Evolutionary conservation across 2,329 filamentous ascomycete species (phyloP).

Genomic region (Nothophaeocryptopus gaeumannii): DNA sequence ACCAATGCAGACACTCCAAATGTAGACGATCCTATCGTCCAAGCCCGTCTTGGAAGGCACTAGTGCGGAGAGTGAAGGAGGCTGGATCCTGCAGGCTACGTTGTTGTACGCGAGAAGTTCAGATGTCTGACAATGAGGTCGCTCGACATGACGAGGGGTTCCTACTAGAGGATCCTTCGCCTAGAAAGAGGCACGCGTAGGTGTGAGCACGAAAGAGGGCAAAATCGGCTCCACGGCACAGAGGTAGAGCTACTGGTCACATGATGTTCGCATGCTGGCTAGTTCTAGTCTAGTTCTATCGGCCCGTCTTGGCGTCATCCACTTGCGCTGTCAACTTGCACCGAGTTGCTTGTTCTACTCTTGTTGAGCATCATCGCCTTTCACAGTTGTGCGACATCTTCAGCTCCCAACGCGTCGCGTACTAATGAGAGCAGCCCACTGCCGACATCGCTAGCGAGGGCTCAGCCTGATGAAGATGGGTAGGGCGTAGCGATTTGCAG

Average conservation of each 20-base stretch:
- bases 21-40: constrained; percentile 2
- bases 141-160: neutral
- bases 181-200: neutral
- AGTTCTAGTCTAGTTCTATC: no score
- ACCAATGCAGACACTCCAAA: constrained; percentile 10
- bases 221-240: constrained; percentile 1
- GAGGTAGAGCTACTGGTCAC: neutral
- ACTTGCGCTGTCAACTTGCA: neutral
- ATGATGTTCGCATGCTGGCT: neutral
- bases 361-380: neutral
- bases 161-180: neutral
- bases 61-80: constrained; percentile 18
- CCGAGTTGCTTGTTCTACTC: no score
- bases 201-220: neutral
- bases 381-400: neutral
- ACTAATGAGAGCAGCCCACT: neutral
- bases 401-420: constrained; percentile 1
- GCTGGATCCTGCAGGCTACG: neutral
- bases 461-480: no score
- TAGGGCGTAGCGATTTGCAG: no score
- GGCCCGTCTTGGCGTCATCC: constrained; percentile 1
- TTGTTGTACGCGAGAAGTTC: neutral
- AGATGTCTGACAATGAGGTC: neutral
- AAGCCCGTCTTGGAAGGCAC: constrained; percentile 12
- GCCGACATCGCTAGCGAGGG: no score